Evolutionary conservation across 1,284 basidiomycete species (phyloP), one percentile per base, ranked within the genome.

Genomic region (Spongispora temasekensis): DNA sequence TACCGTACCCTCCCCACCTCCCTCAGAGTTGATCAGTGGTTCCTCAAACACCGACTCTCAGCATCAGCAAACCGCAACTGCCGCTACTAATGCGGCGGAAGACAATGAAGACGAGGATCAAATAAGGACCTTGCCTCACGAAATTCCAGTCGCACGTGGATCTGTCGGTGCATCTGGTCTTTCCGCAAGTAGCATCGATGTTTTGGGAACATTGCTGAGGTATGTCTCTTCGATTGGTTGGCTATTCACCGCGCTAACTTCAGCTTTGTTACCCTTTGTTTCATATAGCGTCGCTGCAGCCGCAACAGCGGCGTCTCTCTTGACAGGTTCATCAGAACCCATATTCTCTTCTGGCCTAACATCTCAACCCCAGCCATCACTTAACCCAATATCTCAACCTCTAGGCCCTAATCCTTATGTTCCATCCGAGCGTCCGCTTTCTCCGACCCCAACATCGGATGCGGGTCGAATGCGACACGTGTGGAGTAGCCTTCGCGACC

Each of bases 131-230:
- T 57, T 59, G 52, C 31, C 68, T 13, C 62, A 65, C 59, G 67
- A 55, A 52, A 55, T 65, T 35, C 68, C 67, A 15, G 60, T 68
- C 53, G 51, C 69, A 31, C 68, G 73, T 28, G 67, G 71, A 55
- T 59, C 71, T 27, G 42, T 64, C 40, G 62, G 70, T 56, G 52
- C 67, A 55, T 66, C 71, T 7, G 68, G 72, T 15, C 68, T 89
- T 21, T 90, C 88, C 1, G 84, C 87, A 0, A 88, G 85, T 42
- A 91, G 89, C 67, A 88, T 91, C 35, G 89, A 91, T 67, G 88
- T 91, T n/a, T 76, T 91, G 30, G 89, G 89, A 27, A 90, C 89
- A n/a, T 71, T 91, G n/a, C 76, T 91, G 28, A 91, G 89, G 88
- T 89, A 66, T 52, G 80, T 59, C 25, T 55, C 53, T 56, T 31